Evolutionary conservation across 2,329 filamentous ascomycete genomes (phyloP).

Genomic region (Fusarium cicatricum): DNA sequence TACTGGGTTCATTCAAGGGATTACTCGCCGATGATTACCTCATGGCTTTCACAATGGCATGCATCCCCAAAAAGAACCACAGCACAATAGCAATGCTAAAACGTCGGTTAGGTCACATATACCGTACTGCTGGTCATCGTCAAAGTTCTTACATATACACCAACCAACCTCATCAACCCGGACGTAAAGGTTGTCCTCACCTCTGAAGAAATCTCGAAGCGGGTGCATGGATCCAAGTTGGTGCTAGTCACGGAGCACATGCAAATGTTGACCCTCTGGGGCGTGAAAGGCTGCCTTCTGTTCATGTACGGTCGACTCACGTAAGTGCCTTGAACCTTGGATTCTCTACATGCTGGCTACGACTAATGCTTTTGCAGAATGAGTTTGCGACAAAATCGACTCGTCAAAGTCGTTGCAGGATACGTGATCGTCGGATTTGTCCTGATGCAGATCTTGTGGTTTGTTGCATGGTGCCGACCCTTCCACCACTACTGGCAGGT

Average conservation of each 20-base stretch:
- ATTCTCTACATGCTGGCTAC: rapidly evolving
- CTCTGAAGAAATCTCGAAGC: slow-evolving; percentile 50
- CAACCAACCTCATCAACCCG: slow-evolving; percentile 65
- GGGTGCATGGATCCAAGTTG: slow-evolving; percentile 64
- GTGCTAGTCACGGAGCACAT: slow-evolving; percentile 67
- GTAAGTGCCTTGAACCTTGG: slow-evolving; percentile 36
- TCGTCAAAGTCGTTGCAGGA: slow-evolving; percentile 54
- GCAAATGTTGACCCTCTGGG: slow-evolving; percentile 66
- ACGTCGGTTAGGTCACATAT: slow-evolving; percentile 17
- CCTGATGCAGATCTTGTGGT: slow-evolving; percentile 59
- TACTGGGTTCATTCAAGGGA: slow-evolving; percentile 54
- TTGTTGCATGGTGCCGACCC: slow-evolving; percentile 61
- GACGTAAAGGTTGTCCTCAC: slow-evolving; percentile 57
- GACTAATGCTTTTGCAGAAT: slow-evolving; percentile 37
- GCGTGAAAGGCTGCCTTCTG: slow-evolving; percentile 61
- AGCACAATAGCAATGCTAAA: not conserved
- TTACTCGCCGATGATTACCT: slow-evolving; percentile 63
- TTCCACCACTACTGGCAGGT: slow-evolving; percentile 59
- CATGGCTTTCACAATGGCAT: slow-evolving; percentile 60
- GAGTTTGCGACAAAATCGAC: slow-evolving; percentile 53
- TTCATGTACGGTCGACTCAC: slow-evolving; percentile 63
- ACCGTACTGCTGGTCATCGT: slow-evolving; percentile 35
- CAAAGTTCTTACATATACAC: slow-evolving; percentile 46
- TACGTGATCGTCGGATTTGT: slow-evolving; percentile 56
- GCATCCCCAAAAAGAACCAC: slow-evolving; percentile 2